A percentile compares a stretch with the other conserved stretches of the same genome.
phyloP scores from a whole-genome alignment of 139 green algal genomes.

The Closterium sp. region DNA sequence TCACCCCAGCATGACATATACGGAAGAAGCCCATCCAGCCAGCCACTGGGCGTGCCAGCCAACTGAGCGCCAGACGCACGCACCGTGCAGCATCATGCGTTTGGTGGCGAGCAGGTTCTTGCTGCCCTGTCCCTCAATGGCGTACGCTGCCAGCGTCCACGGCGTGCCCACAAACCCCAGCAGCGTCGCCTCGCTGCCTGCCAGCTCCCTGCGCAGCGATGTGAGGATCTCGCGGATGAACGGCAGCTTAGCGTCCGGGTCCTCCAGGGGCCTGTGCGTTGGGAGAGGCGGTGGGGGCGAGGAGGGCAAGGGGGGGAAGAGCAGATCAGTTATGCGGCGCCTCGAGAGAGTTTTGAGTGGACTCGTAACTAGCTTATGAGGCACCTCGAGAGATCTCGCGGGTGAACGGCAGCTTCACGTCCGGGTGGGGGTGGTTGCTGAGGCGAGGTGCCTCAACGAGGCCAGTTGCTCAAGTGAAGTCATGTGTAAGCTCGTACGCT shows the following conservation, averaged over 20 bases:
- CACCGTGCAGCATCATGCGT: conserved; percentile 66
- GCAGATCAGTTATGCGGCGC: no score
- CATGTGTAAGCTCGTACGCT: no score
- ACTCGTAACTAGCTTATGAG: no score
- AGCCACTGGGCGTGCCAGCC: neutral
- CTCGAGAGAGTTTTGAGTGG: no score
- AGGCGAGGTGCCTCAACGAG: no score
- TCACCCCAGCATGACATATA: neutral
- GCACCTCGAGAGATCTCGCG: no score
- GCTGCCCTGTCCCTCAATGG: conserved; percentile 86
- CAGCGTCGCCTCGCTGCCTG: conserved; percentile 69
- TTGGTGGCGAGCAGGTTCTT: conserved; percentile 75
- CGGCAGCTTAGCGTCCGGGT: conserved; percentile 72
- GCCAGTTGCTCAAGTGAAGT: no score
- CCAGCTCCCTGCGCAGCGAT: conserved; percentile 71
- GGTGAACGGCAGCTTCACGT: no score
- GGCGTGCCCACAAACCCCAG: conserved; percentile 96
- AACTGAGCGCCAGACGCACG: conserved; percentile 44
- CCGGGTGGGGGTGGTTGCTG: no score
- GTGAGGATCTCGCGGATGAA: conserved; percentile 88
- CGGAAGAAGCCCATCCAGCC: neutral
- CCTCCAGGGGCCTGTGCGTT: conserved; percentile 63
- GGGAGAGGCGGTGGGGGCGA: no score
- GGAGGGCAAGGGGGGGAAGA: no score
- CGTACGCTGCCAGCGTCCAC: conserved; percentile 96